Conservation (phyloP, 495 filamentous ascomycete species). For the Aspergillus ostianus region DNA sequence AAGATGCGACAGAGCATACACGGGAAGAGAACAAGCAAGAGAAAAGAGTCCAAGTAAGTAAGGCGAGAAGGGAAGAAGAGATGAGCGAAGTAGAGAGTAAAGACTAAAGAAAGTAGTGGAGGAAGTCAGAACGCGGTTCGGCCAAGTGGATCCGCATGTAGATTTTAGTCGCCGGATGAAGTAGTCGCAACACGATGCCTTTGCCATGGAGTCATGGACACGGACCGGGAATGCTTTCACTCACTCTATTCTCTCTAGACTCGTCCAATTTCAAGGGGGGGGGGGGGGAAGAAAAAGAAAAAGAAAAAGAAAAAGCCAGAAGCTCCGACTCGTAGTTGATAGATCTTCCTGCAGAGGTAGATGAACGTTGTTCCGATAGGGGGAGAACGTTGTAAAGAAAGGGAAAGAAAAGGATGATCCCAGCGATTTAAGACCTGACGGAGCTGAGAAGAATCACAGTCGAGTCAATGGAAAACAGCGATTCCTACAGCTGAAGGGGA, state of each 20-base stretch:
- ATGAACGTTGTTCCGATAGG: constrained; percentile 2
- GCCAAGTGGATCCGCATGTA: constrained; percentile 16
- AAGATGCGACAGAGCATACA: no score
- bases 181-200: background rate
- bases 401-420: background rate
- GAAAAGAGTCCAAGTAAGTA: constrained; percentile 1
- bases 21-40: background rate
- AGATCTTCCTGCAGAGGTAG: background rate
- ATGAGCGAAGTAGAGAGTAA: background rate
- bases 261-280: background rate
- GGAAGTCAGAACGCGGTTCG: constrained; percentile 19
- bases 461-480: no score
- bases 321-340: no score
- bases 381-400: background rate
- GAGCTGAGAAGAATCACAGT: no score
- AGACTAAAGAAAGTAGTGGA: constrained; percentile 6
- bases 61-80: background rate
- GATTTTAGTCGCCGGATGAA: constrained; percentile 16
- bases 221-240: no score
- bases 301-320: background rate
- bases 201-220: no score
- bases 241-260: no score
- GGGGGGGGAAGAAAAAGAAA: no score
- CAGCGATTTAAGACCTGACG: no score
- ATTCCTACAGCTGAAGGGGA: no score